Evolutionary conservation across 345 rosid species (phyloP), one percentile per base, ranked within the genome.

Genomic region (Brassica carinata): DNA sequence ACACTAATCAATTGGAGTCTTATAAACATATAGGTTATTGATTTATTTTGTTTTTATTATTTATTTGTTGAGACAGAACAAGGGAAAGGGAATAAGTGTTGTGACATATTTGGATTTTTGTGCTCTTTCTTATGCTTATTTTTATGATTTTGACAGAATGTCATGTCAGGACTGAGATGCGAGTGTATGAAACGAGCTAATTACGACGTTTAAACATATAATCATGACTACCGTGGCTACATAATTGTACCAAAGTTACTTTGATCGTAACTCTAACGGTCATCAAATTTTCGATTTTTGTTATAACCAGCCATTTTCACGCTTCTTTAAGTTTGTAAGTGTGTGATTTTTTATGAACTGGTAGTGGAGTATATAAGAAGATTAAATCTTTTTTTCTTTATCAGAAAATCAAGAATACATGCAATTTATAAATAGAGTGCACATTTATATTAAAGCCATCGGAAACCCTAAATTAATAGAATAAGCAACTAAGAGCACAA

Each of bases 81-180:
- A 83, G 79, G 83, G 72, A 88, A 88, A 92, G 91, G 89, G 89
- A 77, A 88, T 88, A 89, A 58, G 89, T 84, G 94, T 90, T 92
- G 80, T 77, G 88, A 85, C 88, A 85, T 80, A 79, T 90, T 92
- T 85, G 92, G 85, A 88, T 72, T 65, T 67, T 71, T 75, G 71
- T 77, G 68, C 75, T 68, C 53, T 80, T 77, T 77, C 55, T 30
- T 83, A 73, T 64, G 76, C 75, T 84, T 86, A 80, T 80, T 66
- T 75, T 73, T 83, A 76, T 45, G 61, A 73, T 64, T 87, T 86
- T 78, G 86, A 85, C 84, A 75, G 90, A 88, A 85, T 88, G 89
- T 84, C 94, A 92, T 75, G 89, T 89, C 84, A 71, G 79, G 82
- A 75, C 80, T 75, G 75, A 80, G 83, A 75, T 75, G 84, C 81